These are phyloP conservation scores for Curvularia hawaiiensis DNA, from an alignment of 2,329 filamentous ascomycete genomes.

Conservation along the genomic window DNA sequence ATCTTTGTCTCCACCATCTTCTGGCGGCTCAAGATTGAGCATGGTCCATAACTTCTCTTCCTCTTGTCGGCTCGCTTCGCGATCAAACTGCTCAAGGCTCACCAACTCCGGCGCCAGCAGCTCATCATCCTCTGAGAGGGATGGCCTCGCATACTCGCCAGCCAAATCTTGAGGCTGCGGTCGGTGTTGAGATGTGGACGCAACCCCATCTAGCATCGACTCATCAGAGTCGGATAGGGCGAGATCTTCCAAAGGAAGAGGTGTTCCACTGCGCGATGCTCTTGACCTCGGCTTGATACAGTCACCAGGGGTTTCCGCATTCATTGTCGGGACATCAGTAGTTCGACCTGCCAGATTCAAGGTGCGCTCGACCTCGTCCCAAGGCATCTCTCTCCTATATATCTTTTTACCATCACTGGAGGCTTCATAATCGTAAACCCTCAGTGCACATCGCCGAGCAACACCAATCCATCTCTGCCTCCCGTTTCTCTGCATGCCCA, in stretches of 20 bases:
- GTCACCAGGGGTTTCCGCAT: slow-evolving; percentile 30
- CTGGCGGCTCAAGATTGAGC: slow-evolving; percentile 41
- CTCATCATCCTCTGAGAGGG: background rate
- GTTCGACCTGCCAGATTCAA: slow-evolving; percentile 18
- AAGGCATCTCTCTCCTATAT: slow-evolving; percentile 50
- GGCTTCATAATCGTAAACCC: slow-evolving; percentile 49
- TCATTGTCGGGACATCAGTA: slow-evolving; percentile 37
- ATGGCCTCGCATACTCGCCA: slow-evolving; percentile 10
- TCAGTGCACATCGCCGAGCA: slow-evolving; percentile 58
- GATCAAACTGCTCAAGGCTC: slow-evolving; percentile 53
- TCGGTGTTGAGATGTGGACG: background rate
- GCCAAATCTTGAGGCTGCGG: slow-evolving; percentile 3
- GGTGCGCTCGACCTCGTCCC: slow-evolving; percentile 47
- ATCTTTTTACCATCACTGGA: slow-evolving; percentile 9
- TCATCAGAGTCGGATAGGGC: slow-evolving; percentile 19
- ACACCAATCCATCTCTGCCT: slow-evolving; percentile 58
- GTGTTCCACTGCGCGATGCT: slow-evolving; percentile 35
- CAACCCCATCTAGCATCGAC: slow-evolving; percentile 1
- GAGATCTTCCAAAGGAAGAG: slow-evolving; percentile 29
- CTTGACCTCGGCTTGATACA: slow-evolving; percentile 22
- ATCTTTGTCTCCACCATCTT: slow-evolving; percentile 32
- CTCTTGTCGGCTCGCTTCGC: slow-evolving; percentile 50
- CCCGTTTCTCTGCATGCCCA: slow-evolving; percentile 56
- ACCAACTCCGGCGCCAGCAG: background rate
- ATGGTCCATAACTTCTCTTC: slow-evolving; percentile 54